Percentiles rank a stretch among this genome's conserved stretches.
These are phyloP conservation scores for Saksenaea oblongispora DNA, from an alignment of 371 early-diverging fungal species.

Conservation along the genomic window DNA sequence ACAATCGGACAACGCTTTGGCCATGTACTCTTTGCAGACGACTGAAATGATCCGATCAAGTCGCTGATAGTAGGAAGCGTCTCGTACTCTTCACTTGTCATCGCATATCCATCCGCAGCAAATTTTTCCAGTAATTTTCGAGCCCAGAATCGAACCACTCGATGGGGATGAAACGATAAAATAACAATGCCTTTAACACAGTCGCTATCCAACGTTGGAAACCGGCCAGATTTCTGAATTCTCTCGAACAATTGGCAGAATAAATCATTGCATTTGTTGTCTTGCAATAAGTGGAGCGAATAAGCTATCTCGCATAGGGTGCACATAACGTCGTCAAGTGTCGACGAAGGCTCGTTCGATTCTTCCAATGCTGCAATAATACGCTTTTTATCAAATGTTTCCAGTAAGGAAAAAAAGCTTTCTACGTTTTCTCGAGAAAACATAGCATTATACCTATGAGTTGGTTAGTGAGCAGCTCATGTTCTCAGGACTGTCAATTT, in stretches of 20 bases:
- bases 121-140: slow-evolving; percentile 43
- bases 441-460: slow-evolving; percentile 28
- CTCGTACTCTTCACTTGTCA: background rate
- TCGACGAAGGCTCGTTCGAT: background rate
- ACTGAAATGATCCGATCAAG: background rate
- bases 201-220: slow-evolving; percentile 26
- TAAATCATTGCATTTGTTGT: slow-evolving; percentile 16
- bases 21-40: background rate
- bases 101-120: slow-evolving; percentile 6
- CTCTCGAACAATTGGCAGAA: slow-evolving; percentile 29
- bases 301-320: slow-evolving; percentile 30
- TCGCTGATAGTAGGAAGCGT: background rate
- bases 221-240: slow-evolving; percentile 29
- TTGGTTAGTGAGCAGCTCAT: background rate
- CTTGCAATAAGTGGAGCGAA: slow-evolving; percentile 14
- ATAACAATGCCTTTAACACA: slow-evolving; percentile 18
- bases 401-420: slow-evolving; percentile 32
- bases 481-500: background rate
- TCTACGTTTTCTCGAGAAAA: slow-evolving; percentile 38
- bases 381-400: slow-evolving; percentile 33
- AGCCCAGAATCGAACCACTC: slow-evolving; percentile 39
- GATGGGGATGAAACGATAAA: slow-evolving; percentile 35
- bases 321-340: slow-evolving; percentile 24
- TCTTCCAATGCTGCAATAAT: slow-evolving; percentile 13
- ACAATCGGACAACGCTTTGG: slow-evolving; percentile 8